Evolutionary conservation across 2,329 filamentous ascomycete genomes (phyloP), one percentile per base, ranked within the genome.

Genomic region (Cryoendolithus antarcticus): DNA sequence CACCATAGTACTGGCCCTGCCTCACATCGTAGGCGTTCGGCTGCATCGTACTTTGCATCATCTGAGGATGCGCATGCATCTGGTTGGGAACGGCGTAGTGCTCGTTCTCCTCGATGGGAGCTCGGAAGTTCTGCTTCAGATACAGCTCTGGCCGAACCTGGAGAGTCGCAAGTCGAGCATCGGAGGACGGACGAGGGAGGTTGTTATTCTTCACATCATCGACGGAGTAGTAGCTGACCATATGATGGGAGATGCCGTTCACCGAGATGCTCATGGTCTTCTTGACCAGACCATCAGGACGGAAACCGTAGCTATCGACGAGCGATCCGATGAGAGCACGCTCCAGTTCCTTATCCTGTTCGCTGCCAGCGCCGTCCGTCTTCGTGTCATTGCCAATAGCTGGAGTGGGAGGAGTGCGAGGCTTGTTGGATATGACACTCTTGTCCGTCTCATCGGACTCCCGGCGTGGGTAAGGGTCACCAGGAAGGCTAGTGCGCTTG

Each of bases 301-400:
- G 91, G 70, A 94, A 94, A 27, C 78, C 76, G 52, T 94, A 94
- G 1, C 82, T 86, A 61, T 93, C 86, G n/a, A 89, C 75, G 9
- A 94, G 68, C 1, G 86, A 93, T 4, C 86, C 88, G 33, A 91
- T 77, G 38, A 88, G 64, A 19, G 72, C 69, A 28, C 77, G 68
- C 51, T 80, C 65, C 62, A 65, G 61, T 43, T 69, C 65, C 33
- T 62, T 65, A 33, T 60, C 63, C 30, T 55, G 51, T n/a, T 58
- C 57, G 15, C 46, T 51, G 35, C 48, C 46, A 15, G 55, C 47
- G 4, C 47, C 35, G 9, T 51, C 52, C 7, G 54, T 45, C 44
- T 56, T 57, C 11, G 48, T 44, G 27, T 56, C 54, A 11, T 44
- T 44, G 37, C 38, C 47, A 9, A 47, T 44, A 6, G 44, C 49